These are phyloP conservation scores for Exophiala lecanii-corni DNA, from an alignment of 2,329 filamentous ascomycete genomes.

Conservation along the genomic window DNA sequence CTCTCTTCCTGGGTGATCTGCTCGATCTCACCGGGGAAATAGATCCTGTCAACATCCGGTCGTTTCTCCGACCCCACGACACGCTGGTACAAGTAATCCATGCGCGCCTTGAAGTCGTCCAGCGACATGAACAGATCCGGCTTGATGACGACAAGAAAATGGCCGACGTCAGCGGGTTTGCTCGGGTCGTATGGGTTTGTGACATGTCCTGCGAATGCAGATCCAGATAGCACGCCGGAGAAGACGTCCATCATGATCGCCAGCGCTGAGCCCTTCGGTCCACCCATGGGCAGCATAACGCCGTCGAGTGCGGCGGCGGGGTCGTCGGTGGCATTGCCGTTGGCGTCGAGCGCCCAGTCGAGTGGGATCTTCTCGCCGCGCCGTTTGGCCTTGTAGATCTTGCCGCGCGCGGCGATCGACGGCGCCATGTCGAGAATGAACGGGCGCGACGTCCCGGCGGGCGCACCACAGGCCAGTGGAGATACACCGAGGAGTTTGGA, in stretches of 20 bases:
- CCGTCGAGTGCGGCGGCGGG: slow-evolving; percentile 66
- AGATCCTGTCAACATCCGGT: slow-evolving; percentile 52
- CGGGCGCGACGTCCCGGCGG: slow-evolving; percentile 52
- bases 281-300: slow-evolving; percentile 82
- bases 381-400: slow-evolving; percentile 42
- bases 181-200: slow-evolving; percentile 71
- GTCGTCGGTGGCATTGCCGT: slow-evolving; percentile 67
- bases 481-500: slow-evolving; percentile 68
- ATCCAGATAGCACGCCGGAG: slow-evolving; percentile 69
- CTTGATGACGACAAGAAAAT: slow-evolving; percentile 67
- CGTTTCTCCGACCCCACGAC: slow-evolving; percentile 51
- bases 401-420: slow-evolving; percentile 41
- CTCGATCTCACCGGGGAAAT: slow-evolving; percentile 56
- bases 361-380: slow-evolving; percentile 40
- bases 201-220: slow-evolving; percentile 73
- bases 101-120: slow-evolving; percentile 61
- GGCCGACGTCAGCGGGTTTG: slow-evolving; percentile 65
- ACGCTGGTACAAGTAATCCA: slow-evolving; percentile 55
- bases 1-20: slow-evolving; percentile 42
- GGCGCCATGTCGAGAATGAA: slow-evolving; percentile 54
- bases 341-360: slow-evolving; percentile 69
- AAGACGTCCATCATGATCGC: slow-evolving; percentile 88
- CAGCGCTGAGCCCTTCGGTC: slow-evolving; percentile 73
- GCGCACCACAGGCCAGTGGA: slow-evolving; percentile 70
- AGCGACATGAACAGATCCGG: slow-evolving; percentile 69